Evolutionary conservation across 2,329 filamentous ascomycete species (phyloP).

Genomic region (Fusarium ramigenum): DNA sequence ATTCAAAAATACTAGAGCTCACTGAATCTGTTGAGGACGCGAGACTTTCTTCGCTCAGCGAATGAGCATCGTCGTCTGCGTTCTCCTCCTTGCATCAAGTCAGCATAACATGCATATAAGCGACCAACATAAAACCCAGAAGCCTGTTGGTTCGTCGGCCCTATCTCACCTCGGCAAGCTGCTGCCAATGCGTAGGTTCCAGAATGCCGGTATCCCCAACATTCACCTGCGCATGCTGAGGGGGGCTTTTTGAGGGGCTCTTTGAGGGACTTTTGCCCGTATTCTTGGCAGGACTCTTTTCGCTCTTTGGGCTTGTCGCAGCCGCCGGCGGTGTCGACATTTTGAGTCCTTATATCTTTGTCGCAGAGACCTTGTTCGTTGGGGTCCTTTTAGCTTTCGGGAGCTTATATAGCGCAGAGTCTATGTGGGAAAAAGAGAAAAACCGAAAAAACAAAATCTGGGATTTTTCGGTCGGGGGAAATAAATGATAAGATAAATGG

Average conservation of each 20-base stretch:
- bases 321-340: slow-evolving; percentile 18
- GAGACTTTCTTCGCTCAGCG: neutral
- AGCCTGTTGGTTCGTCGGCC: neutral
- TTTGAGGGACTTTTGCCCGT: neutral
- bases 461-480: neutral
- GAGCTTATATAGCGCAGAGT: neutral
- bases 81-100: neutral
- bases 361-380: neutral
- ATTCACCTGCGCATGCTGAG: neutral
- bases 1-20: slow-evolving; percentile 10
- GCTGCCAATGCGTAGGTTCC: slow-evolving; percentile 14
- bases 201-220: neutral
- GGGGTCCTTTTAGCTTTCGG: neutral
- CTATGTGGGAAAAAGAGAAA: neutral
- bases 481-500: neutral
- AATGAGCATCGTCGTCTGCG: neutral
- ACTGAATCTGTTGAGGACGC: slow-evolving; percentile 7
- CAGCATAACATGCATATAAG: neutral
- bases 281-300: neutral
- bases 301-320: slow-evolving; percentile 7
- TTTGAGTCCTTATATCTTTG: neutral
- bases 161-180: slow-evolving; percentile 10
- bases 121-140: neutral
- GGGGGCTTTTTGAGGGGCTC: slow-evolving; percentile 10
- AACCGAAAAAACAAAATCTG: neutral